Evolutionary conservation across 352 stramenopile genomes (phyloP), one percentile per base, ranked within the genome.

Genomic region (Phytophthora melonis): DNA sequence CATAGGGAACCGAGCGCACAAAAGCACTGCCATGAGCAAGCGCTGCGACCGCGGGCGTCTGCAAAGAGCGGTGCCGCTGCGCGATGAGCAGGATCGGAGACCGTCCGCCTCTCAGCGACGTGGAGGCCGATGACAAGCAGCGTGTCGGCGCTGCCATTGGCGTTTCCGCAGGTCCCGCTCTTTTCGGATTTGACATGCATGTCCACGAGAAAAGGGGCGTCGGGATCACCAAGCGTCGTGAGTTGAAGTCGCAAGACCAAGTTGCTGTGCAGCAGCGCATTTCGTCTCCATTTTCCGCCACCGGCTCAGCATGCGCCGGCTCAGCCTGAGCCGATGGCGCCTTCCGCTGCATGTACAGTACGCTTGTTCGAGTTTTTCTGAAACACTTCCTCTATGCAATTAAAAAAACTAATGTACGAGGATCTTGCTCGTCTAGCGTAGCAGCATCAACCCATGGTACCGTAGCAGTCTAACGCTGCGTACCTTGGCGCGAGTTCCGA

Each of bases 221-320:
- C 52, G 14, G 41, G 41, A 49, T 49, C 41, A 49, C 41, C 41
- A 49, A 49, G 41, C 41, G 41, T 49, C 41, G 13, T 19, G 13
- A n/a, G 36, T 43, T 43, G 36, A 49, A 8, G 13, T 49, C 41
- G 41, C 6, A 3, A 14, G 14, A 21, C 41, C 41, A 8, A 49
- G 19, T 21, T 3, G 39, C 39, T 47, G 13, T 47, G 39, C 39
- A 7, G 39, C 39, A 49, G 41, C 41, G 41, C 30, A 14, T 41
- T 64, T 70, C 63, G 63, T 70, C 63, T 64, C 53, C 63, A 64
- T 54, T 70, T 50, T 49, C 64, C 64, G 57, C 64, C 64, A 72
- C 66, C 58, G 55, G 63, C 30, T 58, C 63, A 70, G 50, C 5
- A 14, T 18, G 16, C 16, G 27, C 30, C 27, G 32, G 58, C 43